A percentile compares a stretch with the other conserved stretches of the same genome.
These are phyloP conservation scores for Linum lewisii DNA, from an alignment of 345 rosid species.

Conservation along the genomic window DNA sequence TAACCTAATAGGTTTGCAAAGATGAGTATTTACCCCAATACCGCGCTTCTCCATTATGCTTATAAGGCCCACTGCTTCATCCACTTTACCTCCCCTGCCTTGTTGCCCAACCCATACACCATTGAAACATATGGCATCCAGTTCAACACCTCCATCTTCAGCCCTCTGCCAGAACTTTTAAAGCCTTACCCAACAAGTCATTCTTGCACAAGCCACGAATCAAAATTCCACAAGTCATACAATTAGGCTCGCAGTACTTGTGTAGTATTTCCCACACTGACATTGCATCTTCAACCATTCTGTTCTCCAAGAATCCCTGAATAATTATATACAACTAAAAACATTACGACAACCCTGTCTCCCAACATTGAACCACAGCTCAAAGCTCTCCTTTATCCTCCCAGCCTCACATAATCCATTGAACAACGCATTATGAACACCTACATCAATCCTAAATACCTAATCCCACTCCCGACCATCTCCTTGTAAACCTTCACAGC, in stretches of 20 bases:
- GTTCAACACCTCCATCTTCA: constrained; percentile 31
- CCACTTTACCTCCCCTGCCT: constrained; percentile 55
- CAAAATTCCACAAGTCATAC: constrained; percentile 54
- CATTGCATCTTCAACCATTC: constrained; percentile 56
- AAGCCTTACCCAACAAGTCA: constrained; percentile 62
- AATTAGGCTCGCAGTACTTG: constrained; percentile 39
- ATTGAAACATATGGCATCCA: constrained; percentile 65
- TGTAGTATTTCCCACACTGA: constrained; percentile 52
- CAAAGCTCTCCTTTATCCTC: constrained; percentile 52
- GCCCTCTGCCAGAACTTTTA: constrained; percentile 45
- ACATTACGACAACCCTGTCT: constrained; percentile 40
- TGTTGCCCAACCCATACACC: constrained; percentile 65
- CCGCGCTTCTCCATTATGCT: constrained; percentile 39
- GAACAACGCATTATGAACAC: constrained; percentile 68
- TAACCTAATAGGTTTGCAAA: constrained; percentile 56
- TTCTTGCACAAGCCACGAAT: constrained; percentile 75
- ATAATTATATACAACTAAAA: constrained; percentile 64
- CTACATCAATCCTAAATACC: constrained; percentile 58
- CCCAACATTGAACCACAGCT: constrained; percentile 69
- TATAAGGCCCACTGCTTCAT: constrained; percentile 50
- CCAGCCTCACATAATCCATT: constrained; percentile 55
- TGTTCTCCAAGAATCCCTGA: constrained; percentile 54
- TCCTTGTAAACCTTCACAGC: constrained; percentile 60
- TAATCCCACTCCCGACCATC: constrained; percentile 41
- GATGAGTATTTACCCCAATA: constrained; percentile 38